Evolutionary conservation across 805 yeast species (phyloP), one percentile per base, ranked within the genome.

Genomic region (Starmerella scarabaei): DNA sequence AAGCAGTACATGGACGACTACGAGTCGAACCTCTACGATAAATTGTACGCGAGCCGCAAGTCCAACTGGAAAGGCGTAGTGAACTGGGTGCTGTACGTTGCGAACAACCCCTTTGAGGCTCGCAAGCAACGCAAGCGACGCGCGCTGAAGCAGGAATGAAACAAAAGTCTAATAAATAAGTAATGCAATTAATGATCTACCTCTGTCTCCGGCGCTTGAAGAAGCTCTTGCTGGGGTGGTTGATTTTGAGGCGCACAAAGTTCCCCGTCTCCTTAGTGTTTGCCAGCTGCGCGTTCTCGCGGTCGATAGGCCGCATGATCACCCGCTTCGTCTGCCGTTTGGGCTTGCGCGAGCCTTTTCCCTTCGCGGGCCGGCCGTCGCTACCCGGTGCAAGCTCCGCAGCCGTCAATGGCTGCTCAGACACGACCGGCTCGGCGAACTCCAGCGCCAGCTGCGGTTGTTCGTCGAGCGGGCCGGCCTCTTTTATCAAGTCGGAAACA

Each of bases 301-400:
- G 29, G 16, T 31, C 39, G 2, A 48, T 35, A 1, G 52, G 52
- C 11, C 47, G 36, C 50, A 48, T 43, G 14, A 33, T 37, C 5
- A 47, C 43, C 20, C 42, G 38, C 21, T 32, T 43, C 1, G 52
- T 48, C 20, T 48, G 51, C 5, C 52, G 44, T 32, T 48, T 48
- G 6, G 52, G 52, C 3, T 26, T 38, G 17, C 32, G 28, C 11
- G 38, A 32, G 11, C 37, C 28, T 3, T 27, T 20, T 8, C 30
- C 19, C 21, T 4, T 32, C 33, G 4, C 21, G 24, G 12, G 23
- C 11, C 18, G 16, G 7, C 11, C 11, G 11, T 23, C 26, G 11
- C 26, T 23, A 23, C 7, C 11, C n/a, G n/a, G n/a, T n/a, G n/a
- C n/a, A 7, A 23, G 11, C 7, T 7, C 9, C 11, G 26, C 26